These are phyloP conservation scores for Fusarium tjaetaba DNA, from an alignment of 2,329 filamentous ascomycete genomes.

Conservation along the genomic window DNA sequence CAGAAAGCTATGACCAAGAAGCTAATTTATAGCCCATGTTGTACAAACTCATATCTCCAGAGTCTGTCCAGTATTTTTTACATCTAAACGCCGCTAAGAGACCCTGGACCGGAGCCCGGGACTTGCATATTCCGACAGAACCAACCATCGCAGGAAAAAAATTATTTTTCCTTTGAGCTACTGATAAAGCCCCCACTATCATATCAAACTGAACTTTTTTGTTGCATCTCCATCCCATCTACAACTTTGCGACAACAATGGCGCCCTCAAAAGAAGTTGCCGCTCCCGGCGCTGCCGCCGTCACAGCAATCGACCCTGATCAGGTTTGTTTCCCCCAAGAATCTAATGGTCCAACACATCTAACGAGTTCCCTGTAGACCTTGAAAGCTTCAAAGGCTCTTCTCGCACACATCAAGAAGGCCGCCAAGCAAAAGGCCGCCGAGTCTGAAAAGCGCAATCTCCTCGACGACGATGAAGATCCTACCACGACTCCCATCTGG, in stretches of 20 bases:
- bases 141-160: slow-evolving; percentile 46
- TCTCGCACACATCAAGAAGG: slow-evolving; percentile 68
- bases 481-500: slow-evolving; percentile 66
- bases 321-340: slow-evolving; percentile 47
- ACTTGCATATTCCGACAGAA: slow-evolving; percentile 49
- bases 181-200: slow-evolving; percentile 46
- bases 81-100: neutral
- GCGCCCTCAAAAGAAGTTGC: slow-evolving; percentile 54
- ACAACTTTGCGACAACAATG: slow-evolving; percentile 49
- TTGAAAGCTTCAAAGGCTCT: slow-evolving; percentile 72
- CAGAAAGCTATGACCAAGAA: neutral
- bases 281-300: slow-evolving; percentile 45
- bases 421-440: slow-evolving; percentile 58
- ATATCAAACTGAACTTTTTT: slow-evolving; percentile 43
- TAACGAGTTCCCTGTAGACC: slow-evolving; percentile 52
- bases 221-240: slow-evolving; percentile 30
- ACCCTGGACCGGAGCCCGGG: slow-evolving; percentile 43
- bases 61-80: neutral
- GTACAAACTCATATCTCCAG: no score
- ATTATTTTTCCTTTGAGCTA: slow-evolving; percentile 43
- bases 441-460: slow-evolving; percentile 65
- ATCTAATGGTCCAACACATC: neutral
- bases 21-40: neutral
- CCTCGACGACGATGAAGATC: slow-evolving; percentile 57
- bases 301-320: slow-evolving; percentile 53